Conservation (phyloP, 495 filamentous ascomycete species). For the Hypomontagnella monticulosa region DNA sequence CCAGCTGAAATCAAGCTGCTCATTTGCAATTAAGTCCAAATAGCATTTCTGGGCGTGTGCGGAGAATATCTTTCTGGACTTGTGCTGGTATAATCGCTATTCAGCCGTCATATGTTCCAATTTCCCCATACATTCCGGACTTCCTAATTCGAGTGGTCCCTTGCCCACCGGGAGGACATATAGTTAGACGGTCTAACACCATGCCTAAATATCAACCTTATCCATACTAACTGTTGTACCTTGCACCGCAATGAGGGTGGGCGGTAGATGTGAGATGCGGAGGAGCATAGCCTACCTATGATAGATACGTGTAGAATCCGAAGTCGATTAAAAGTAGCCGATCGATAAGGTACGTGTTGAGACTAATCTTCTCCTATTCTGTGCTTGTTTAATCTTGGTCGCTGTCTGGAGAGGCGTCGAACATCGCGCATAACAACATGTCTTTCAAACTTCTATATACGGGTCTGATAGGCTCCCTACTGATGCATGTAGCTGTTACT, state of each 20-base stretch:
- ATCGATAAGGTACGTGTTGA: conserved; percentile 22
- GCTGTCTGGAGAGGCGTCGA: neutral
- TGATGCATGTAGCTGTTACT: conserved; percentile 24
- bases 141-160: conserved; percentile 34
- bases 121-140: conserved; percentile 36
- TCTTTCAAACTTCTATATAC: conserved; percentile 38
- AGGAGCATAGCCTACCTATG: conserved; percentile 15
- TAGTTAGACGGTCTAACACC: conserved; percentile 22
- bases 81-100: conserved; percentile 9
- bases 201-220: conserved; percentile 36
- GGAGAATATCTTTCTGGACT: conserved; percentile 7
- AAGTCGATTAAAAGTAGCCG: conserved; percentile 24
- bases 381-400: conserved; percentile 12
- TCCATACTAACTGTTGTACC: no score
- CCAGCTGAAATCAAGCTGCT: no score
- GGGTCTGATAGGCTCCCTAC: conserved; percentile 32
- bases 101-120: conserved; percentile 32
- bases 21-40: no score
- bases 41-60: neutral
- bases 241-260: no score
- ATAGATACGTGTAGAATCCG: conserved; percentile 6
- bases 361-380: conserved; percentile 26
- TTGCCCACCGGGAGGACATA: conserved; percentile 30
- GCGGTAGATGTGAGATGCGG: conserved; percentile 31
- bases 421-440: conserved; percentile 29